Evolutionary conservation across 768 basidiomycete species (phyloP).

Genomic region (Tricholoma furcatifolium): DNA sequence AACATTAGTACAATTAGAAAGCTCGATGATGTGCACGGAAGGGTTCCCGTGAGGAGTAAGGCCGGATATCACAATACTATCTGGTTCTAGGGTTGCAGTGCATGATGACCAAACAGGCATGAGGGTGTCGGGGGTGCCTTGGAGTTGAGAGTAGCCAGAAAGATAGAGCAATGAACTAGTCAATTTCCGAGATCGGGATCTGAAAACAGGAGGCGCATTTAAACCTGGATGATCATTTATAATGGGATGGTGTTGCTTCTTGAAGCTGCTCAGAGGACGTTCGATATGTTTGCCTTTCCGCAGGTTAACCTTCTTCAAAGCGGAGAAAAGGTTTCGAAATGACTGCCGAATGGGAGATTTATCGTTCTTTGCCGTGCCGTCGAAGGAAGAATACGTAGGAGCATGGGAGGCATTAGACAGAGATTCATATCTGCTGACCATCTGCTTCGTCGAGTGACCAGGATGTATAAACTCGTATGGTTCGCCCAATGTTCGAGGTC

Average conservation of each 20-base stretch:
- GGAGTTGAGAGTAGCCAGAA: slow-evolving; percentile 24
- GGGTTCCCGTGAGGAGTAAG: slow-evolving; percentile 37
- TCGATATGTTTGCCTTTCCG: slow-evolving; percentile 22
- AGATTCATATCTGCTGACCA: slow-evolving; percentile 55
- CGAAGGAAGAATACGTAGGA: slow-evolving; percentile 17
- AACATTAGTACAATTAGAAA: slow-evolving; percentile 59
- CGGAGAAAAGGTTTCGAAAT: slow-evolving; percentile 59
- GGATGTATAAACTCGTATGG: slow-evolving; percentile 18
- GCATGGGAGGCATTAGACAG: slow-evolving; percentile 24
- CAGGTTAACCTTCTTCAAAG: slow-evolving; percentile 49
- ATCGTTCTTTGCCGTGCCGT: slow-evolving; percentile 30
- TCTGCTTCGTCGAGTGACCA: slow-evolving; percentile 45
- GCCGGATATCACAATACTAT: slow-evolving; percentile 47
- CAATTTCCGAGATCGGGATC: slow-evolving; percentile 12
- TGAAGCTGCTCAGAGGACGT: slow-evolving; percentile 14
- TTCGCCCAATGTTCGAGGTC: slow-evolving; percentile 18
- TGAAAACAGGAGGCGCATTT: slow-evolving; percentile 10
- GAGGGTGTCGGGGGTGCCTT: slow-evolving; percentile 19
- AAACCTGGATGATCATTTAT: slow-evolving; percentile 2
- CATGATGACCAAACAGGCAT: slow-evolving; percentile 51
- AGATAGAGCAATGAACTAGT: slow-evolving; percentile 51
- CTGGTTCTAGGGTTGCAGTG: slow-evolving; percentile 28
- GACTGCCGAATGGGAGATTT: slow-evolving; percentile 66
- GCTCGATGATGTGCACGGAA: slow-evolving; percentile 39
- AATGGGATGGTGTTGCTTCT: slow-evolving; percentile 15